Percentiles rank a stretch among this genome's conserved stretches.
Evolutionary conservation across 306 rosid genomes (phyloP).

Genomic region (Vicia sativa): DNA sequence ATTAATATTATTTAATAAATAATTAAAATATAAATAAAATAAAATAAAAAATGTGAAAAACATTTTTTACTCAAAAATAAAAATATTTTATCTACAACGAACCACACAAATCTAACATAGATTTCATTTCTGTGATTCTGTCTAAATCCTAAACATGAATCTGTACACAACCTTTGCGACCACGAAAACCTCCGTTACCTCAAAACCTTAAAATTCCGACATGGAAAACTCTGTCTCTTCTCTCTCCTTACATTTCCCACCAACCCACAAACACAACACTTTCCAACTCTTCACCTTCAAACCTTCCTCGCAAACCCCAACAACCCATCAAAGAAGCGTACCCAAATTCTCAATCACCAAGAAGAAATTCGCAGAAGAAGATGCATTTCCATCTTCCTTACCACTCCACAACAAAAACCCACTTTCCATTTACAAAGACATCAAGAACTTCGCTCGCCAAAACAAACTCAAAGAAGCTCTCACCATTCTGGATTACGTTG

Average conservation of each 20-base stretch:
- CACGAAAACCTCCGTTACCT: not conserved
- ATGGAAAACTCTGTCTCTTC: slow-evolving; percentile 22
- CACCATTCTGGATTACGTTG: slow-evolving; percentile 17
- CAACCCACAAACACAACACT: not conserved
- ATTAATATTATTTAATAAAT: too few species aligned
- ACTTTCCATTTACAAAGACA: slow-evolving; percentile 12
- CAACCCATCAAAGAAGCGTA: not conserved
- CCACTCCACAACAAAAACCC: slow-evolving; percentile 22
- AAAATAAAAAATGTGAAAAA: too few species aligned
- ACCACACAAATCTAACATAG: too few species aligned
- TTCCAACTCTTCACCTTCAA: not conserved
- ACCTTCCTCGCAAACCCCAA: slow-evolving; percentile 2
- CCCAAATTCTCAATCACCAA: not conserved
- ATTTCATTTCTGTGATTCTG: not conserved
- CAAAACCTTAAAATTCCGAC: not conserved
- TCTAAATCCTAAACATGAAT: not conserved
- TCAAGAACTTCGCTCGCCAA: slow-evolving; percentile 12
- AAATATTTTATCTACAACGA: too few species aligned
- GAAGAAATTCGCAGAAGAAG: slow-evolving; percentile 3
- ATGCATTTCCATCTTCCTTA: slow-evolving; percentile 16
- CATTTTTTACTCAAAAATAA: too few species aligned
- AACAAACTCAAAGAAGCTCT: slow-evolving; percentile 23
- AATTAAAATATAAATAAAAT: too few species aligned
- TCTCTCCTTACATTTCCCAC: slow-evolving; percentile 1
- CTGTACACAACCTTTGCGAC: not conserved